phyloP scores from a whole-genome alignment of 73 alveolate species.

The Blepharisma japonicum region DNA sequence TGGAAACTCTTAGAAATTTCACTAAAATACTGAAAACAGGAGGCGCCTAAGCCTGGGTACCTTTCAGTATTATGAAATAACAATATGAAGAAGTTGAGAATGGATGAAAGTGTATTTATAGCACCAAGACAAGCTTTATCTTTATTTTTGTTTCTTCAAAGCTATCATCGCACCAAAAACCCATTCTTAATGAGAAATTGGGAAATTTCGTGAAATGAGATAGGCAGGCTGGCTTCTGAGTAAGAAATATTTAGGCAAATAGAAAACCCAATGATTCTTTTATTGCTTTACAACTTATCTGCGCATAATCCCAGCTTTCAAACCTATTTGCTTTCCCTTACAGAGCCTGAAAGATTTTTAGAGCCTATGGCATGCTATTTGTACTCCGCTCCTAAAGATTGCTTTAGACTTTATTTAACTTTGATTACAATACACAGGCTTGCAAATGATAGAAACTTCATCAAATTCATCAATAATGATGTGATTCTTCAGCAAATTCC shows the following conservation, averaged over 20 bases:
- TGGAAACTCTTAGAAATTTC: no score
- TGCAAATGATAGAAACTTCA: neutral
- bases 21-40: no score
- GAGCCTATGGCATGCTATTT: conserved; percentile 21
- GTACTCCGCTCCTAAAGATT: neutral
- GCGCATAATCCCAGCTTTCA: neutral
- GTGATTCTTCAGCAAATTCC: neutral
- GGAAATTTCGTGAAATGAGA: conserved; percentile 8
- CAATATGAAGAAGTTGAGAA: no score
- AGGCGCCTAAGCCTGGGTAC: no score
- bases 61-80: no score
- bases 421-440: neutral
- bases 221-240: neutral
- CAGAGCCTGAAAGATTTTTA: conserved; percentile 21
- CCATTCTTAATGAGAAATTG: neutral
- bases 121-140: neutral
- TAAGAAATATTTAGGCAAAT: neutral
- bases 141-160: neutral
- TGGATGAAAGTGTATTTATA: no score
- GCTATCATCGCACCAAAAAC: neutral
- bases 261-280: neutral
- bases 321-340: neutral
- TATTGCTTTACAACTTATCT: neutral
- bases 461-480: conserved; percentile 13
- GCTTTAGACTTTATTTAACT: neutral